phyloP scores from a whole-genome alignment of 148 eudicot species.

The Vaccinium macrocarpon region DNA sequence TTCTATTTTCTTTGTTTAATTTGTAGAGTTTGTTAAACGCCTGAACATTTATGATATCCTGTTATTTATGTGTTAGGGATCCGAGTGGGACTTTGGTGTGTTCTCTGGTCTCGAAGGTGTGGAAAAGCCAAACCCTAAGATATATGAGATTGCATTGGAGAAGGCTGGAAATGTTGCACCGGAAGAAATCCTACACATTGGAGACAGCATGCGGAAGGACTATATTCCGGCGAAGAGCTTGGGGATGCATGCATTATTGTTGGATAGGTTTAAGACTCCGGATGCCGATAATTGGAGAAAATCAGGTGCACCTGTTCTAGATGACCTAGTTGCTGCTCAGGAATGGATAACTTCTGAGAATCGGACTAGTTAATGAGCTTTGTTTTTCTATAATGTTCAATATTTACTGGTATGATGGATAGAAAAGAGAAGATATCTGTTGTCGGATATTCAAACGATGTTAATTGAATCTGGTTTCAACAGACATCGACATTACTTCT shows the following conservation, averaged over 20 bases:
- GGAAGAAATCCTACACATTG: conserved; percentile 75
- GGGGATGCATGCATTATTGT: conserved; percentile 83
- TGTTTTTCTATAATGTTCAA: background rate
- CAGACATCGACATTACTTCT: background rate
- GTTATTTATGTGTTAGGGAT: conserved; percentile 48
- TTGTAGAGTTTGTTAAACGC: background rate
- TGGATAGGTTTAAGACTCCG: conserved; percentile 83
- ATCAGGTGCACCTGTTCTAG: conserved; percentile 76
- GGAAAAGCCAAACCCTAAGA: conserved; percentile 85
- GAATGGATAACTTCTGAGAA: conserved; percentile 58
- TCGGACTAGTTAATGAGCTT: conserved; percentile 16
- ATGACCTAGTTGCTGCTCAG: conserved; percentile 62
- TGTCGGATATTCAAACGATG: background rate
- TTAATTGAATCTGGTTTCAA: background rate
- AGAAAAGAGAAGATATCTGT: background rate
- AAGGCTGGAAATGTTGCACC: conserved; percentile 80
- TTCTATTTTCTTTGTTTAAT: background rate
- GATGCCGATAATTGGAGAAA: conserved; percentile 81
- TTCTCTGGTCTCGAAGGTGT: conserved; percentile 96
- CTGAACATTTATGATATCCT: background rate
- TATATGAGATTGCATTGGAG: conserved; percentile 78
- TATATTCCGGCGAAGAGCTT: conserved; percentile 76
- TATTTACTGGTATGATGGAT: background rate
- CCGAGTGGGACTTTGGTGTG: conserved; percentile 94
- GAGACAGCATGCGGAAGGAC: conserved; percentile 90